Evolutionary conservation across 2,329 filamentous ascomycete genomes (phyloP).

Genomic region (Zymoseptoria brevis): DNA sequence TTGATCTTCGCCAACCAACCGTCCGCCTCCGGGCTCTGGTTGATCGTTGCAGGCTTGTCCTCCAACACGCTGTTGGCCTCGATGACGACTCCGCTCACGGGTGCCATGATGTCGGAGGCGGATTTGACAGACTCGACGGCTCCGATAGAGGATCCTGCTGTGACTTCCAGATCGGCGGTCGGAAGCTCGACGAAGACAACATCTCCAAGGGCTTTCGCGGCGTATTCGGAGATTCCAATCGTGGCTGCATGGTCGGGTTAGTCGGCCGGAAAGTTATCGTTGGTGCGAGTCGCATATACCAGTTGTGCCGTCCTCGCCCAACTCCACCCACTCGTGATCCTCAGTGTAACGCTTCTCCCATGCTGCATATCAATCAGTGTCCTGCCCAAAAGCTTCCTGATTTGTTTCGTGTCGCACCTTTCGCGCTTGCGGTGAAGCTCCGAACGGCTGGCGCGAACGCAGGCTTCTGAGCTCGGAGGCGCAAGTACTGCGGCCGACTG

Average conservation of each 20-base stretch:
- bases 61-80: slow-evolving; percentile 68
- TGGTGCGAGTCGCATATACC: slow-evolving; percentile 41
- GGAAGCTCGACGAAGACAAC: slow-evolving; percentile 97
- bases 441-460: slow-evolving; percentile 13
- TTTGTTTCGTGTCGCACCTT: slow-evolving; percentile 14
- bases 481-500: slow-evolving; percentile 23
- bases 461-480: slow-evolving; percentile 17
- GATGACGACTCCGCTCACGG: slow-evolving; percentile 67
- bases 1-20: slow-evolving; percentile 91
- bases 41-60: slow-evolving; percentile 79
- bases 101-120: slow-evolving; percentile 93
- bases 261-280: neutral
- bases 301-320: slow-evolving; percentile 71
- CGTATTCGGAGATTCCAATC: slow-evolving; percentile 83
- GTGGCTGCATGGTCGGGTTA: slow-evolving; percentile 42
- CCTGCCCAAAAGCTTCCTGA: neutral
- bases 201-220: slow-evolving; percentile 84
- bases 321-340: slow-evolving; percentile 97
- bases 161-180: slow-evolving; percentile 57
- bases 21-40: slow-evolving; percentile 79
- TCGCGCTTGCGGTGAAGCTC: slow-evolving; percentile 23
- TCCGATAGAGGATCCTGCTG: slow-evolving; percentile 75
- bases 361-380: slow-evolving; percentile 34
- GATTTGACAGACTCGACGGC: slow-evolving; percentile 98
- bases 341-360: slow-evolving; percentile 80